These are phyloP conservation scores for Aspergillus quadricinctus DNA, from an alignment of 2,329 filamentous ascomycete genomes.

Conservation along the genomic window DNA sequence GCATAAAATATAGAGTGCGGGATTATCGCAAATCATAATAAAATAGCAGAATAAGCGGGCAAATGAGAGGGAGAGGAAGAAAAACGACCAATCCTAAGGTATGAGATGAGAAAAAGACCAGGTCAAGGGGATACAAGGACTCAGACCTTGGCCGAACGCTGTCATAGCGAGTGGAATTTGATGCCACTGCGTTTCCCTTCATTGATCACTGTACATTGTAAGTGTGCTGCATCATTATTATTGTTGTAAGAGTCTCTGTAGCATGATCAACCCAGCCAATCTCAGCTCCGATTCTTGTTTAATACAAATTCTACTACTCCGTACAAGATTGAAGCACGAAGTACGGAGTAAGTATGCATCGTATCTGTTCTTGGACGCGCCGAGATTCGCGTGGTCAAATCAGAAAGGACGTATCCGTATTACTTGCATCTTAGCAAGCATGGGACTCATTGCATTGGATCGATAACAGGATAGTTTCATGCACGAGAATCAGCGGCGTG, in stretches of 20 bases:
- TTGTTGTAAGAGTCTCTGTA: not conserved
- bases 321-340: not conserved
- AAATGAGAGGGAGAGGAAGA: not conserved
- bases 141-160: not conserved
- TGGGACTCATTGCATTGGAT: constrained; percentile 10
- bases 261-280: not conserved
- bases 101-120: not conserved
- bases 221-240: not conserved
- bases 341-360: not conserved
- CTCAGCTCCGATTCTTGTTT: not conserved
- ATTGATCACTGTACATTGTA: not conserved
- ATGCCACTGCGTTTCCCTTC: not conserved
- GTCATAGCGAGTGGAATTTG: not conserved
- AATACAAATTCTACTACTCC: not conserved
- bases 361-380: not conserved
- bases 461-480: constrained; percentile 17
- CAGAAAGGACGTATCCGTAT: constrained; percentile 10
- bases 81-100: not conserved
- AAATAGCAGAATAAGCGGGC: not conserved
- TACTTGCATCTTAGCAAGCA: constrained; percentile 1
- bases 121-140: not conserved
- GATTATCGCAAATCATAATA: not conserved
- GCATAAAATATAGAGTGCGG: not conserved
- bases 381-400: not conserved
- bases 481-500: constrained; percentile 22